Evolutionary conservation across 257 asterid species (phyloP).

Genomic region (Penstemon barbatus): DNA sequence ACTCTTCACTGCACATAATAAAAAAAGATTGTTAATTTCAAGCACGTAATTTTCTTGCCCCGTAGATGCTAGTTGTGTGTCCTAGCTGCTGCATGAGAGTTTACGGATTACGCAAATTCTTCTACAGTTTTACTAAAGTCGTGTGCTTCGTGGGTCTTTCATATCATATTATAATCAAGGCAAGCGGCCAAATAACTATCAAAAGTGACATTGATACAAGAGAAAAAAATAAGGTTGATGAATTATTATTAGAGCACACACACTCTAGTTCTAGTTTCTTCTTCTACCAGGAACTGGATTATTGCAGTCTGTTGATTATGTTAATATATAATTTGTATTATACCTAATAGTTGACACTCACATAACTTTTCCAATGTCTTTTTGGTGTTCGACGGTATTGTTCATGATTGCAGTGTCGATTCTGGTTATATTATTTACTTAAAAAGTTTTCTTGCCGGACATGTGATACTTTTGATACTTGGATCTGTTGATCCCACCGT

Average conservation of each 20-base stretch:
- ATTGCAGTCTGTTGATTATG: slow-evolving; percentile 2
- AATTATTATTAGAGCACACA: background rate
- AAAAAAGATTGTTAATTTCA: background rate
- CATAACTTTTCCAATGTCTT: background rate
- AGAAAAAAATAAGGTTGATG: background rate
- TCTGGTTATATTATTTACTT: background rate
- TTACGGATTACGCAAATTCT: background rate
- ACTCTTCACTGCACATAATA: background rate
- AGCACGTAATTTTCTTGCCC: background rate
- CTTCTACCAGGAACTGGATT: background rate
- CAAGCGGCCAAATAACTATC: slow-evolving; percentile 7
- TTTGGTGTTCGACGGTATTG: slow-evolving; percentile 16
- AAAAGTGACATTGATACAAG: background rate
- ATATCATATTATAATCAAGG: background rate
- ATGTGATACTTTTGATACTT: no score
- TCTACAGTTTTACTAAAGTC: background rate
- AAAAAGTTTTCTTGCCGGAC: no score
- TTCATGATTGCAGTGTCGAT: background rate
- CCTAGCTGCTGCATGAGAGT: background rate
- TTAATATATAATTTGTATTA: background rate
- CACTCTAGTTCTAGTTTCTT: slow-evolving; percentile 13
- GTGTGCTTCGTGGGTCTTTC: background rate
- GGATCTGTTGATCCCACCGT: no score
- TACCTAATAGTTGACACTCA: background rate
- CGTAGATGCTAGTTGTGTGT: background rate